Percentiles rank a stretch among this genome's conserved stretches.
These are phyloP conservation scores for Tetradesmus lagerheimii DNA, from an alignment of 139 green algal species.

Conservation along the genomic window DNA sequence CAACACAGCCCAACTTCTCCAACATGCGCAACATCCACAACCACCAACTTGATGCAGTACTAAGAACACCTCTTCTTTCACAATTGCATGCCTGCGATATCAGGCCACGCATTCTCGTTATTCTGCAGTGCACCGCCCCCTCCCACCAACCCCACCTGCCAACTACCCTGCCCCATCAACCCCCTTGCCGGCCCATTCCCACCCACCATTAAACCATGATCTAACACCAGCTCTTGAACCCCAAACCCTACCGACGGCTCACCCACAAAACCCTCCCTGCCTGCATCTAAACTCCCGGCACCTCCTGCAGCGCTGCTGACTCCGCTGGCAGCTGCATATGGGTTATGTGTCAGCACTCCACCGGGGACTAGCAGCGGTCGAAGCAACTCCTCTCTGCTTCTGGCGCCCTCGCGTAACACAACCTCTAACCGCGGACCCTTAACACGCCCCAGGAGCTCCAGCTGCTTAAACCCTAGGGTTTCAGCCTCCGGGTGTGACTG, in stretches of 20 bases:
- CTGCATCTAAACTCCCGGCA: neutral
- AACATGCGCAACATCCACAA: no score
- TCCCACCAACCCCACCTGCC: neutral
- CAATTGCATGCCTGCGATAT: conserved; percentile 15
- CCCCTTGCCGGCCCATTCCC: neutral
- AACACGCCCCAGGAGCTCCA: conserved; percentile 12
- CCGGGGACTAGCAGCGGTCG: neutral
- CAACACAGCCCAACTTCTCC: no score
- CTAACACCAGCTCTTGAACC: conserved; percentile 7
- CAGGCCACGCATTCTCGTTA: neutral
- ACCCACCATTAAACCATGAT: conserved; percentile 35
- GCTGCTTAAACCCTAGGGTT: conserved; percentile 23
- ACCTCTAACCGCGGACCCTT: conserved; percentile 20
- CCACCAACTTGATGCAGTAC: no score
- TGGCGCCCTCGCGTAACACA: neutral
- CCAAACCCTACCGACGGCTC: conserved; percentile 15
- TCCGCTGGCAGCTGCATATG: neutral
- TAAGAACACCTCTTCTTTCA: neutral
- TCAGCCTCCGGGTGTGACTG: conserved; percentile 14
- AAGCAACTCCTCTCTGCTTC: conserved; percentile 24
- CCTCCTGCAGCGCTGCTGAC: neutral
- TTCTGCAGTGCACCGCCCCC: neutral
- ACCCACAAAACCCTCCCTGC: neutral
- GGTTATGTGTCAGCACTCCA: neutral
- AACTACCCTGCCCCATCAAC: neutral